Evolutionary conservation across 495 filamentous ascomycete genomes (phyloP).

Genomic region (Aspergillus cavernicola): DNA sequence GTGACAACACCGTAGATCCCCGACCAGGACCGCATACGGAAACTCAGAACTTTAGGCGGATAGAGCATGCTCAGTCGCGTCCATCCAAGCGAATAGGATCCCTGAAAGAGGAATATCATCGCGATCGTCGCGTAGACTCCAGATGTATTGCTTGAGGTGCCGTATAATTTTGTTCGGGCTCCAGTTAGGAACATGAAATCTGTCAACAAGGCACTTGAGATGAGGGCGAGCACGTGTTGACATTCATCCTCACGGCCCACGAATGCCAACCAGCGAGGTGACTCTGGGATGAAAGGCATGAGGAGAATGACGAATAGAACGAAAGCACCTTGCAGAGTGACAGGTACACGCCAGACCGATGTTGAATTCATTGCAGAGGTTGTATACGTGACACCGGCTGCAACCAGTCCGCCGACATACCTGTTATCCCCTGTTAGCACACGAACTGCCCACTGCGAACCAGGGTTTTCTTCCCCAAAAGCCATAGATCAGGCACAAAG

Average conservation of each 20-base stretch:
- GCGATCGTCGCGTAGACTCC: neutral
- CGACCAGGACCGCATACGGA: neutral
- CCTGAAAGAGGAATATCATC: neutral
- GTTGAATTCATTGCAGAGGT: neutral
- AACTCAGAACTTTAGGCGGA: neutral
- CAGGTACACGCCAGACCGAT: neutral
- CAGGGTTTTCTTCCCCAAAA: too few relatives aligned
- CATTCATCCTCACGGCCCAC: neutral
- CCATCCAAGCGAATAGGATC: neutral
- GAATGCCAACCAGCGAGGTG: neutral
- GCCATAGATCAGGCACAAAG: too few relatives aligned
- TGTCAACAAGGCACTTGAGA: neutral
- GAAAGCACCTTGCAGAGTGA: constrained; percentile 26
- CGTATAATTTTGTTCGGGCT: neutral
- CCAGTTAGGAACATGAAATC: neutral
- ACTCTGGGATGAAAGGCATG: neutral
- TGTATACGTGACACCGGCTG: neutral
- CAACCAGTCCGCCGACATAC: too few relatives aligned
- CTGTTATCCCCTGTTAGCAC: too few relatives aligned
- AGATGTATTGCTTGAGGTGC: neutral
- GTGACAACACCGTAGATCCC: too few relatives aligned
- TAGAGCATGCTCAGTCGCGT: neutral
- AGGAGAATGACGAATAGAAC: neutral
- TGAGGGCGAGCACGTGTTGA: neutral
- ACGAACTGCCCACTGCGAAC: neutral